phyloP scores from a whole-genome alignment of 2,329 filamentous ascomycete genomes.

The Endoconidiophora laricicola region DNA sequence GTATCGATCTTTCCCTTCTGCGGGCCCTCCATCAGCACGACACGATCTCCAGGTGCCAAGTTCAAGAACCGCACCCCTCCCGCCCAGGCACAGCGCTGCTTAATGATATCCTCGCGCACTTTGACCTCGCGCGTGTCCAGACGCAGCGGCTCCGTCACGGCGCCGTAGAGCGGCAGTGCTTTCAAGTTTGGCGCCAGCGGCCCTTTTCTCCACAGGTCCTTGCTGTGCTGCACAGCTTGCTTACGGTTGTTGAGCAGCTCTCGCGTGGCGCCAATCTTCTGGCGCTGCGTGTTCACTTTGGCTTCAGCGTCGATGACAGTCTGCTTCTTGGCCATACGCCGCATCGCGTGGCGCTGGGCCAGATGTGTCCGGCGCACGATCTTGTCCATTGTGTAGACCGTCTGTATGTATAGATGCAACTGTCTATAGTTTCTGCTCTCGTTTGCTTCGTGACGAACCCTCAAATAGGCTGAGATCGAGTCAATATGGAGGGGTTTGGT shows the following conservation, averaged over 20 bases:
- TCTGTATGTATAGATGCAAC: not conserved
- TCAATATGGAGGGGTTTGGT: too few relatives aligned
- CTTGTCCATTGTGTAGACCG: constrained; percentile 44
- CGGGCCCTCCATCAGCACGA: constrained; percentile 61
- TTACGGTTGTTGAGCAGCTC: constrained; percentile 13
- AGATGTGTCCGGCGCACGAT: constrained; percentile 48
- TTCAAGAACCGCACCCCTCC: constrained; percentile 40
- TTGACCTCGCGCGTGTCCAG: constrained; percentile 17
- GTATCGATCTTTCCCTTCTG: constrained; percentile 72
- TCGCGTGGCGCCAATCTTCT: constrained; percentile 17
- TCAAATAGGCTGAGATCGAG: too few relatives aligned
- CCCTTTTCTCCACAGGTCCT: constrained; percentile 64
- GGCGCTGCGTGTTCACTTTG: constrained; percentile 19
- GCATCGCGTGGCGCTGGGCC: constrained; percentile 46
- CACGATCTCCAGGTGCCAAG: constrained; percentile 55
- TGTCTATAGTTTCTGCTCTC: not conserved
- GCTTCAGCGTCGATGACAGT: constrained; percentile 20
- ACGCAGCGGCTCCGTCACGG: constrained; percentile 19
- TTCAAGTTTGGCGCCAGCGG: constrained; percentile 63
- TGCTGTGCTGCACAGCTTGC: constrained; percentile 20
- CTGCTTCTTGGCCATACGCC: constrained; percentile 25
- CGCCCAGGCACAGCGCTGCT: constrained; percentile 36
- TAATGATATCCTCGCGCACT: constrained; percentile 21
- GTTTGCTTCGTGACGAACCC: too few relatives aligned
- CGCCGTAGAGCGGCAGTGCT: constrained; percentile 46